Evolutionary conservation across 176 grass and related monocot species (phyloP).

Genomic region (Aegilops bicornis): DNA sequence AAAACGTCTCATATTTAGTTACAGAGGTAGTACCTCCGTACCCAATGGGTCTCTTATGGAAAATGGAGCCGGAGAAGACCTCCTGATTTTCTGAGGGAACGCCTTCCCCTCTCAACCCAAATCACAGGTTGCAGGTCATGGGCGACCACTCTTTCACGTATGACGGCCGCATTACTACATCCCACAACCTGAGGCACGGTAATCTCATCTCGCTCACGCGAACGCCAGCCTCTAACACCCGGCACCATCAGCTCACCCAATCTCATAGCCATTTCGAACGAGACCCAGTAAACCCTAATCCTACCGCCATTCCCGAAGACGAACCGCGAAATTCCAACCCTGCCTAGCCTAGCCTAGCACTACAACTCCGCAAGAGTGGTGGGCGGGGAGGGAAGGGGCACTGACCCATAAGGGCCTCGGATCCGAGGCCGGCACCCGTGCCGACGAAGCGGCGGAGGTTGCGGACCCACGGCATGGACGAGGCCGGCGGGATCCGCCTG

Average conservation of each 20-base stretch:
- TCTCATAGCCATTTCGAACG: conserved; percentile 7
- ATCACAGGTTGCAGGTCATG: neutral
- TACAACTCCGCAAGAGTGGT: neutral
- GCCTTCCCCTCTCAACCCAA: neutral
- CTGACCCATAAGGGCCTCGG: conserved; percentile 93
- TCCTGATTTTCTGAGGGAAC: neutral
- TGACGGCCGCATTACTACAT: neutral
- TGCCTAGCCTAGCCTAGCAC: neutral
- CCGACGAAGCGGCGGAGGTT: conserved; percentile 96
- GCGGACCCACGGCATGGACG: conserved; percentile 93
- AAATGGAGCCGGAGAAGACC: neutral
- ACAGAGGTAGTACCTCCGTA: neutral
- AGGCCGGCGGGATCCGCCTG: conserved; percentile 81
- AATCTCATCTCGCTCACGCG: neutral
- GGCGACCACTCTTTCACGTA: neutral
- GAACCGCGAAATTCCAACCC: neutral
- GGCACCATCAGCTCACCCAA: neutral
- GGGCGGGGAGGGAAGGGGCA: neutral
- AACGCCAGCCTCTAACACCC: neutral
- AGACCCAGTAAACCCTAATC: conserved; percentile 28
- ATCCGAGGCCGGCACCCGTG: conserved; percentile 79
- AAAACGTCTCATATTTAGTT: too few relatives aligned
- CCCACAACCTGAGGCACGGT: neutral
- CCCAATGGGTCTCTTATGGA: neutral
- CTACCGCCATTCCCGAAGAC: neutral